A percentile compares a stretch with the other conserved stretches of the same genome.
Conservation (phyloP, 192 early-diverging fungal genomes). For the Coemansia biformis region DNA sequence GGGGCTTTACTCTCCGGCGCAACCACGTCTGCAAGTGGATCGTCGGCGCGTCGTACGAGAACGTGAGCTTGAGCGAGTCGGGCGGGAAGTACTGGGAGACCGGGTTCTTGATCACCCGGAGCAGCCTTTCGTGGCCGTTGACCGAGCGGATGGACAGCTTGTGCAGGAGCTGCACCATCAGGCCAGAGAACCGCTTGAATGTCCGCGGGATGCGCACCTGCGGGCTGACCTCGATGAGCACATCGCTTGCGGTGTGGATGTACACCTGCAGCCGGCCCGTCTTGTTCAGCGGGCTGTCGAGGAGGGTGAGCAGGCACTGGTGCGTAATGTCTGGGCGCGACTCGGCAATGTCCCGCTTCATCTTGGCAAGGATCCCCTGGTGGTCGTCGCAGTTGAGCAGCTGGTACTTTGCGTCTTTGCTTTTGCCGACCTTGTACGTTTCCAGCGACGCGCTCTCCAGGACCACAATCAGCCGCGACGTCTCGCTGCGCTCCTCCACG, state of each 20-base stretch:
- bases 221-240: conserved; percentile 97
- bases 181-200: conserved; percentile 96
- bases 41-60: conserved; percentile 84
- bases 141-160: conserved; percentile 92
- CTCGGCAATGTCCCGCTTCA: conserved; percentile 30
- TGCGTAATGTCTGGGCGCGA: conserved; percentile 14
- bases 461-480: conserved; percentile 88
- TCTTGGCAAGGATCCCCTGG: conserved; percentile 12
- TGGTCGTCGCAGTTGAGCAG: conserved; percentile 93
- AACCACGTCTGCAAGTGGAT: conserved; percentile 79
- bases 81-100: conserved; percentile 93
- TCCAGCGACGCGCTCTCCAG: conserved; percentile 84
- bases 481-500: conserved; percentile 62
- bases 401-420: conserved; percentile 72
- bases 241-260: conserved; percentile 90
- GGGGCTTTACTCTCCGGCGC: conserved; percentile 63
- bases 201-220: conserved; percentile 98
- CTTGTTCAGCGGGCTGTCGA: conserved; percentile 98
- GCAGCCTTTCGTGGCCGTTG: conserved; percentile 84
- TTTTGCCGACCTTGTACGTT: conserved; percentile 54
- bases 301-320: conserved; percentile 91
- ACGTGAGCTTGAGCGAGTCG: conserved; percentile 56
- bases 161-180: conserved; percentile 99
- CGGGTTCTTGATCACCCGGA: conserved; percentile 98
- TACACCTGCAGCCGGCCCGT: conserved; percentile 97